These are phyloP conservation scores for Cystofilobasidium ferigula DNA, from an alignment of 768 basidiomycete species.

Conservation along the genomic window DNA sequence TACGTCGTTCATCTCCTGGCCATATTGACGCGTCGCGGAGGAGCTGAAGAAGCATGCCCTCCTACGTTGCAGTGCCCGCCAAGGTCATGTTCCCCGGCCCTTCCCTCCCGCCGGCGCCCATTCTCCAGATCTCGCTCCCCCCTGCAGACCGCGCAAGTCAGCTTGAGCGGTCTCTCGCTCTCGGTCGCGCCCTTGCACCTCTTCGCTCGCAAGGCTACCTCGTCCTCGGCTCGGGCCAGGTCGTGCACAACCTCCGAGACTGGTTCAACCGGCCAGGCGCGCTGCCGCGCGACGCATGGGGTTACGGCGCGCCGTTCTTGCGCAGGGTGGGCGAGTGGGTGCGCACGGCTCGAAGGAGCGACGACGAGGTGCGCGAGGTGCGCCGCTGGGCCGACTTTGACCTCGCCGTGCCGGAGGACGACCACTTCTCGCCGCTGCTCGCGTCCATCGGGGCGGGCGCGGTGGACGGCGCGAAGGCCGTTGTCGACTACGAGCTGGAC, in stretches of 20 bases:
- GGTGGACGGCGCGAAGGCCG: background rate
- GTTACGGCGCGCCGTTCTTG: background rate
- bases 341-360: background rate
- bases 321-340: background rate
- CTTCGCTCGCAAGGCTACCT: conserved; percentile 10
- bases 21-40: too few species aligned
- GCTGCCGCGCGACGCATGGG: too few species aligned
- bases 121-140: conserved; percentile 21
- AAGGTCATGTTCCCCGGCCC: conserved; percentile 19
- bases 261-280: background rate
- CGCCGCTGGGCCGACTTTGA: too few species aligned
- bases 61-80: too few species aligned
- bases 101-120: background rate
- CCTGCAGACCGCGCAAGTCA: background rate
- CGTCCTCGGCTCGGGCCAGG: conserved; percentile 11
- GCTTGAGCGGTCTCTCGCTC: conserved; percentile 1
- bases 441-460: conserved; percentile 15
- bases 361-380: too few species aligned
- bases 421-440: conserved; percentile 14
- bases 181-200: conserved; percentile 12
- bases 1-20: too few species aligned
- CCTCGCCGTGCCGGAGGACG: conserved; percentile 7
- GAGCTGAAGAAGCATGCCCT: too few species aligned
- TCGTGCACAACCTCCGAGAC: conserved; percentile 19
- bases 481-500: background rate